Percentiles rank a stretch among this genome's conserved stretches.
These are phyloP conservation scores for Rhodosporidiobolus odoratus DNA, from an alignment of 768 basidiomycete species.

Conservation along the genomic window DNA sequence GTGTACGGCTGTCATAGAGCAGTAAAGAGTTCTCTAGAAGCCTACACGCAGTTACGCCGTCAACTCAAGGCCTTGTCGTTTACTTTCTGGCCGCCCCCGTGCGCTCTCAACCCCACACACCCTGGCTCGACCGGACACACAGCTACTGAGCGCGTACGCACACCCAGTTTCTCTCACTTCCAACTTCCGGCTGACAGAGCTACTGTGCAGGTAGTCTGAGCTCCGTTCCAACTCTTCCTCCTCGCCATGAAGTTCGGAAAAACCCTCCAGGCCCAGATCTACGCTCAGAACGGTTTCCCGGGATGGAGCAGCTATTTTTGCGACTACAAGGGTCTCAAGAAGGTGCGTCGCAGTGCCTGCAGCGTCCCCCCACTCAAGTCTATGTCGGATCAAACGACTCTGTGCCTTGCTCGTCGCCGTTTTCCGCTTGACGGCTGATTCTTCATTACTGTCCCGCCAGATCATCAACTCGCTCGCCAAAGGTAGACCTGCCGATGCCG, in stretches of 20 bases:
- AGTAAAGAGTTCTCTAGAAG: no score
- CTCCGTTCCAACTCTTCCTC: neutral
- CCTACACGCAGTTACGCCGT: no score
- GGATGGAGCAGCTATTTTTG: conserved; percentile 95
- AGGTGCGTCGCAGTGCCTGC: conserved; percentile 36
- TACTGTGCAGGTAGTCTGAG: no score
- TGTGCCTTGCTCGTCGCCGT: neutral
- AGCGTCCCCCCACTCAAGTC: no score
- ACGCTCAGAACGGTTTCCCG: conserved; percentile 61
- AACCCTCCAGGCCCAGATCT: conserved; percentile 75
- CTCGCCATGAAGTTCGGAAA: conserved; percentile 76
- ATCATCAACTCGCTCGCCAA: conserved; percentile 92
- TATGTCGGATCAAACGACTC: no score
- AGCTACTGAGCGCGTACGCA: neutral
- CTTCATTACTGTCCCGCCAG: conserved; percentile 49
- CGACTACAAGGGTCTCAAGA: conserved; percentile 94
- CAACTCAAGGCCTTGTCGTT: no score
- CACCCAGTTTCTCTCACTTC: no score
- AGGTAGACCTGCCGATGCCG: conserved; percentile 84
- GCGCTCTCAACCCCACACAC: neutral
- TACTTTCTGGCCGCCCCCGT: neutral
- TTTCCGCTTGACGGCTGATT: neutral
- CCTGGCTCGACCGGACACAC: neutral
- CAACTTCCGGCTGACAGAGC: no score
- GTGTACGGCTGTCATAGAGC: no score